Evolutionary conservation across 2,329 filamentous ascomycete species (phyloP), one percentile per base, ranked within the genome.

Genomic region (Sporothrix luriei): DNA sequence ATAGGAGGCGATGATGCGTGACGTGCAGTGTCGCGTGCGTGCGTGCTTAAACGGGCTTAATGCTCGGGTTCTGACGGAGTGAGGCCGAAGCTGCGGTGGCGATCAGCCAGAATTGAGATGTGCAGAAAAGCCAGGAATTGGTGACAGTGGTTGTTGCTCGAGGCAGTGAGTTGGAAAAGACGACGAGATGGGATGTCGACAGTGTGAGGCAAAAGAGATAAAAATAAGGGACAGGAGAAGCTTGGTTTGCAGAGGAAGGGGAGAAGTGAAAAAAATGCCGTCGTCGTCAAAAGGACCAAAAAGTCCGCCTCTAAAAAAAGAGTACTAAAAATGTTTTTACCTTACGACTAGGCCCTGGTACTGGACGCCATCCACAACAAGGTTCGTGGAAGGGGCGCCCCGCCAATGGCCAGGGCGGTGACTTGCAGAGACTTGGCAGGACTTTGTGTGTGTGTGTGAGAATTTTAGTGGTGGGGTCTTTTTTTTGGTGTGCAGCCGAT

Each of bases 51-150:
- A 43, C 55, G 29, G 24, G 40, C 3, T 46, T 43, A 59, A 57
- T 19, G 7, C 21, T 46, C 38, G 11, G 38, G 38, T 26, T 62
- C 38, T 19, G 57, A 14, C 38, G n/a, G 46, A 21, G n/a, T 21
- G 61, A 49, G 26, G 57, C 26, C 57, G 40, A 62, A 62, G 57
- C 57, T 62, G 57, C 57, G 26, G 46, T 46, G 57, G 38, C 57
- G 67, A 52, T 68, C 26, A 59, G 59, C 49, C 48, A 55, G 24
- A 65, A 64, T 52, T 46, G 67, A 19, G 57, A 62, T 62, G 26
- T 54, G 48, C 46, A 57, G 57, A 54, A 29, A 54, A 65, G 68
- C 21, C 40, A 43, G 57, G 19, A 69, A 33, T 62, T 61, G 57
- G 57, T 62, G 57, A 62, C 57, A 13, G 6, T n/a, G 46, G 57